Percentiles rank a stretch among this genome's conserved stretches.
These are phyloP conservation scores for Phytophthora hibernalis DNA, from an alignment of 352 stramenopile genomes.

Conservation along the genomic window DNA sequence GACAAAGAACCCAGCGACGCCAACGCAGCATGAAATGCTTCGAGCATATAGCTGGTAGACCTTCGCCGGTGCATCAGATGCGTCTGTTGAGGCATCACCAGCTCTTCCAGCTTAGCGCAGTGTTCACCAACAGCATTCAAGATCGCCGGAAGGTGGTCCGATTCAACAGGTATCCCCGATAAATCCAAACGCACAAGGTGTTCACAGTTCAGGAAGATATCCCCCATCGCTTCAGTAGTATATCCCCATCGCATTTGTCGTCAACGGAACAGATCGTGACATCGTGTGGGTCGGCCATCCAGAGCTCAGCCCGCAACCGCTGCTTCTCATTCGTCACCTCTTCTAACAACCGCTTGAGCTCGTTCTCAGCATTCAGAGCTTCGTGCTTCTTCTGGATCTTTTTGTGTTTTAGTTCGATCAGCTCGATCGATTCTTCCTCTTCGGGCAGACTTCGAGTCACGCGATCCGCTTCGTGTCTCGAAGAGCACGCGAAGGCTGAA, in stretches of 20 bases:
- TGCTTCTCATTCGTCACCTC: neutral
- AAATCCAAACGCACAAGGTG: constrained; percentile 20
- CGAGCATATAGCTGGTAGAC: constrained; percentile 10
- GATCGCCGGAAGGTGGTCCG: constrained; percentile 17
- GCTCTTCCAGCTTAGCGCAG: constrained; percentile 16
- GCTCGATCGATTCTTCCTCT: neutral
- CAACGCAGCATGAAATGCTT: constrained; percentile 19
- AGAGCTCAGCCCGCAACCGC: constrained; percentile 11
- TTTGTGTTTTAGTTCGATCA: neutral
- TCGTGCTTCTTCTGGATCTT: constrained; percentile 4
- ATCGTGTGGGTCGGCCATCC: constrained; percentile 8
- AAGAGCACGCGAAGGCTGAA: constrained; percentile 11
- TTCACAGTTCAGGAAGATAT: constrained; percentile 11
- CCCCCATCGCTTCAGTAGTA: constrained; percentile 3
- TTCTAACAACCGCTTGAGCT: constrained; percentile 17
- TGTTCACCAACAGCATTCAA: constrained; percentile 11
- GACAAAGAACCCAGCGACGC: constrained; percentile 6
- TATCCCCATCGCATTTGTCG: neutral
- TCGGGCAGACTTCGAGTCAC: neutral
- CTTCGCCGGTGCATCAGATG: constrained; percentile 15
- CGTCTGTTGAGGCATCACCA: constrained; percentile 29
- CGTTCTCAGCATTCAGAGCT: constrained; percentile 8
- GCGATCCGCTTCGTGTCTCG: neutral
- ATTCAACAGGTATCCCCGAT: constrained; percentile 18
- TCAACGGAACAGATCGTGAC: constrained; percentile 8